Base-by-base conservation (phyloP, 176 grass and related monocot species). In the Avena insularis region DNA sequence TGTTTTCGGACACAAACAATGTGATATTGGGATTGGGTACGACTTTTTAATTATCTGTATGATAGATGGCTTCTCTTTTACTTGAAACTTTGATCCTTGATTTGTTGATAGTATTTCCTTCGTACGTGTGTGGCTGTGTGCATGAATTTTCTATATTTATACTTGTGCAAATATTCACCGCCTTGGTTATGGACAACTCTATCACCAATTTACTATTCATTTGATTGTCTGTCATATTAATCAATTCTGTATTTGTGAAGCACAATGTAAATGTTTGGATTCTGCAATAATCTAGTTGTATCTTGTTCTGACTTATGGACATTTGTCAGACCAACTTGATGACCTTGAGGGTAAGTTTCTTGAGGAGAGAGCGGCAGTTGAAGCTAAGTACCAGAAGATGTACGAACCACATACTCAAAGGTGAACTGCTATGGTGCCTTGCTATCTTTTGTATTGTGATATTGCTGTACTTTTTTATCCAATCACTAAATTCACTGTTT, bases 321-420 rank as follows among this genome's bases (percentile, higher is more conserved):
- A n/a, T 81, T 9, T 79, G 13, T 23, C 77, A 98, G 96, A 83
- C 12, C 83, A 94, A 91, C 88, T 95, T 54, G 90, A 98, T 82
- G 91, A 89, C 38, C 59, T 95, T 31, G 83, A 95, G 86, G 87
- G 85, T 0, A 98, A 93, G 78, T 98, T 95, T 85, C 90, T 93
- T 4, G 91, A 93, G 88, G 91, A 98, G 78, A 98, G 93, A 82
- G 88, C 91, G 61, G 91, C 87, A 57, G 89, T 93, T 59, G 95
- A 95, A 89, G 91, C 91, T 60, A 98, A 95, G 82, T 98, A 95
- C 80, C 90, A 98, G 90, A 98, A 98, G 73, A 63, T 95, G 38
- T 98, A 95, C 14, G 91, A 92, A 77, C 93, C 93, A 55, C 83
- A 31, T 98, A 95, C 81, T 66, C 86, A 12, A 95, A 98, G 93